Conservation (phyloP, 345 rosid genomes). For the Pelargonium nanum region DNA sequence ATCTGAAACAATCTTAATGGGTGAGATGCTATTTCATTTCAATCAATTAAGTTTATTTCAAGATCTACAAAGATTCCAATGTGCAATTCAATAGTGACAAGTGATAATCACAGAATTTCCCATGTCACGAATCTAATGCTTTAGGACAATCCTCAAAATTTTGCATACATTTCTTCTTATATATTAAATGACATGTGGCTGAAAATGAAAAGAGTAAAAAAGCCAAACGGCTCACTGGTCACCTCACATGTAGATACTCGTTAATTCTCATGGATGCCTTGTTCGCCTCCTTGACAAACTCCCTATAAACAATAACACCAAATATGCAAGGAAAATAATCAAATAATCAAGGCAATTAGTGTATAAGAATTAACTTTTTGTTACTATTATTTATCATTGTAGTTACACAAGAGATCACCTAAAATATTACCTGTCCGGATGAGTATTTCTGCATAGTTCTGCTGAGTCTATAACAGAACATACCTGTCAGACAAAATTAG, state of each 20-base stretch:
- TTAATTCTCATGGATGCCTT: conserved; percentile 74
- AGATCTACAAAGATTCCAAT: too few species aligned
- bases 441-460: conserved; percentile 86
- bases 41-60: too few species aligned
- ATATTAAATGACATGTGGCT: too few species aligned
- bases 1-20: too few species aligned
- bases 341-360: conserved; percentile 1
- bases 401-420: background rate
- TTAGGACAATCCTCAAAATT: background rate
- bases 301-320: conserved; percentile 25
- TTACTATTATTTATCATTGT: background rate
- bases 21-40: too few species aligned
- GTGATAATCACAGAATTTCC: background rate
- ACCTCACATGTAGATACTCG: conserved; percentile 99
- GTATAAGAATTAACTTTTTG: background rate
- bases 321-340: background rate
- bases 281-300: conserved; percentile 80
- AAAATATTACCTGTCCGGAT: conserved; percentile 68
- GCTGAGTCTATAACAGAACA: conserved; percentile 94
- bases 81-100: too few species aligned
- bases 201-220: background rate
- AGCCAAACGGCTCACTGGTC: conserved; percentile 39
- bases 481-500: conserved; percentile 37
- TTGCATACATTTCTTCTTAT: background rate
- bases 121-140: background rate